Percentiles rank a stretch among this genome's conserved stretches.
phyloP scores from a whole-genome alignment of 768 basidiomycete genomes.

The Piloderma croceum region DNA sequence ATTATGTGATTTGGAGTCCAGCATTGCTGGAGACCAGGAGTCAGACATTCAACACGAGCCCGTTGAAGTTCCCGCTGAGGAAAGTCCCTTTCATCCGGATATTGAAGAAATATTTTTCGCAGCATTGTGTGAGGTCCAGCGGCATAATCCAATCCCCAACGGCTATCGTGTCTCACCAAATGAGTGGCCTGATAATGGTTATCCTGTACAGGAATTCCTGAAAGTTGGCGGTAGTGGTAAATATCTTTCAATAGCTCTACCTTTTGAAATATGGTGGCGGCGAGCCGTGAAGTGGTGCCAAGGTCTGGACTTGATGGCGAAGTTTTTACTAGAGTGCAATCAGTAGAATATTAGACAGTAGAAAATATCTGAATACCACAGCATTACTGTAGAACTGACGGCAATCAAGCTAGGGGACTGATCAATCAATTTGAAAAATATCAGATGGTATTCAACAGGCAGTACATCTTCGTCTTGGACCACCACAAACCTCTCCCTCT shows the following conservation, averaged over 20 bases:
- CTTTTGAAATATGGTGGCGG: background rate
- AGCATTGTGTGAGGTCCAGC: background rate
- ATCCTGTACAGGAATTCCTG: background rate
- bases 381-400: too few species aligned
- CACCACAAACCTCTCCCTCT: too few species aligned
- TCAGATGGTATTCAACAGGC: too few species aligned
- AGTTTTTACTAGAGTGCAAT: background rate
- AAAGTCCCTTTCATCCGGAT: conserved; percentile 1
- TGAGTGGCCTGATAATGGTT: background rate
- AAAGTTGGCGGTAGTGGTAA: conserved; percentile 1
- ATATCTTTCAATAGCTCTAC: background rate
- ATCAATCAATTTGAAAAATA: too few species aligned
- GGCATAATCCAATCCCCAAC: too few species aligned
- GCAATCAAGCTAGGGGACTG: too few species aligned
- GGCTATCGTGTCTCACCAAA: background rate
- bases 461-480: too few species aligned
- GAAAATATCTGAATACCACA: too few species aligned
- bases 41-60: background rate
- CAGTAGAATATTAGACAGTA: background rate
- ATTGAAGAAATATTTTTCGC: background rate
- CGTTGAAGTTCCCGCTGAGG: background rate
- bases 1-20: background rate
- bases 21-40: conserved; percentile 4
- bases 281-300: conserved; percentile 1
- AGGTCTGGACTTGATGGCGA: conserved; percentile 1